Evolutionary conservation across 2,329 filamentous ascomycete species (phyloP), one percentile per base, ranked within the genome.

Genomic region (Aspergillus sp.): DNA sequence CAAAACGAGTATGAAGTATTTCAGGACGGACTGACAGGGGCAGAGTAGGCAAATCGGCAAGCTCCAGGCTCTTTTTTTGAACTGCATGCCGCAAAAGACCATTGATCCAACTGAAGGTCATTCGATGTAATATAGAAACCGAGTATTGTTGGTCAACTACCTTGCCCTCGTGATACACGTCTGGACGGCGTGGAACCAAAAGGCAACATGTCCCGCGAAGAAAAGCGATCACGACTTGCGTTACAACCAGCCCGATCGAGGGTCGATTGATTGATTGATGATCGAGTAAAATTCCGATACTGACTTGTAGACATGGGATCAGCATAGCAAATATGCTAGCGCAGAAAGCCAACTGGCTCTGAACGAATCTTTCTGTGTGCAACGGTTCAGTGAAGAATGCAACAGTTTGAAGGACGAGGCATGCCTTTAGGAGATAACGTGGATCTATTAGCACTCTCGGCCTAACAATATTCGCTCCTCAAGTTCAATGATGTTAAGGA

Each of bases 51-150:
- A 90, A 69, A 59, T 88, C 83, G 4, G 70, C 69, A 30, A 84
- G 65, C 30, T 85, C 77, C 2, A 90, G 72, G 22, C 77, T 75
- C 41, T 77, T 79, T 57, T 84, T 82, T 54, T 75, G 73, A 2
- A 68, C 65, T 1, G 83, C 81, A 19, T 76, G 64, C 1, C 65
- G 57, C 12, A 90, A 73, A 0, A 89, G 57, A 2, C 68, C 63
- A 1, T 62, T 66, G 2, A 79, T 74, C 86, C 86, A 91, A 43
- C 72, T 69, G 69, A 83, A 90, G 5, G 79, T 86, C 59, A 81
- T 81, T 44, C 81, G 78, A 44, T 69, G 75, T 43, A 85, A 71
- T 1, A 82, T 78, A 2, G 83, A 82, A 3, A 73, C 74, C 0
- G 83, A 84, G 56, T 74, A 76, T 67, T 85, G 76, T 13, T 72